Conservation (phyloP, 2,329 filamentous ascomycete genomes). For the Epichloe bromicola region DNA sequence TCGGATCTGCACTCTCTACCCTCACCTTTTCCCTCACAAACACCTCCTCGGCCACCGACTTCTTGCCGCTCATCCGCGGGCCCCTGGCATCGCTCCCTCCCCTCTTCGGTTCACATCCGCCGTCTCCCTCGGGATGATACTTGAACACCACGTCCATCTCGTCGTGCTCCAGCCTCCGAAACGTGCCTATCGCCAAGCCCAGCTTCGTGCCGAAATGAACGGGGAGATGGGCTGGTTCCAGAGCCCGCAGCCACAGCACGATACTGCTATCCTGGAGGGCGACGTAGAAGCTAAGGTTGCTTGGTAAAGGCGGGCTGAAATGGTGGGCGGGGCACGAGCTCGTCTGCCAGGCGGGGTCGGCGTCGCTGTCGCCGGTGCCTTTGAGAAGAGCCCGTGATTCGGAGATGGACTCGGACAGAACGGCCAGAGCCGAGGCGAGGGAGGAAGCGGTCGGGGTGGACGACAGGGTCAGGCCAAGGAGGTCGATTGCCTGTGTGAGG, state of each 20-base stretch:
- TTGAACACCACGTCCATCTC: conserved; percentile 68
- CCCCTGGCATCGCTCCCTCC: conserved; percentile 10
- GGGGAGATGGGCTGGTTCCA: conserved; percentile 53
- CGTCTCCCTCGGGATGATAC: conserved; percentile 32
- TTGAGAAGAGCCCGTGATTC: conserved; percentile 41
- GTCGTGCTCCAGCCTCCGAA: conserved; percentile 56
- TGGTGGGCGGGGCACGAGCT: conserved; percentile 30
- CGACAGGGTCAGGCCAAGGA: conserved; percentile 59
- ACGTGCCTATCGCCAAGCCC: conserved; percentile 54
- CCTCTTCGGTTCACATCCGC: conserved; percentile 14
- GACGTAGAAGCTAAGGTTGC: conserved; percentile 62
- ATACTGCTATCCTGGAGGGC: conserved; percentile 57
- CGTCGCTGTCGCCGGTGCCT: conserved; percentile 30
- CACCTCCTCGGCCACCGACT: conserved; percentile 41
- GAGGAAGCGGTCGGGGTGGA: conserved; percentile 41
- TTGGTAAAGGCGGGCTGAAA: conserved; percentile 33
- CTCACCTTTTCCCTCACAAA: conserved; percentile 80
- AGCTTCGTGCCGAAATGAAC: conserved; percentile 52
- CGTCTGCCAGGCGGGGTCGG: conserved; percentile 31
- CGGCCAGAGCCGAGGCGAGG: conserved; percentile 40
- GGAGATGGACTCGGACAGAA: conserved; percentile 41
- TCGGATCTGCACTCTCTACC: conserved; percentile 82
- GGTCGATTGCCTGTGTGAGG: conserved; percentile 71
- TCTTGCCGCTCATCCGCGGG: conserved; percentile 12
- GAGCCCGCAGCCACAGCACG: conserved; percentile 54